Conservation (phyloP, 495 filamentous ascomycete species). For the Entonaema liquescens region DNA sequence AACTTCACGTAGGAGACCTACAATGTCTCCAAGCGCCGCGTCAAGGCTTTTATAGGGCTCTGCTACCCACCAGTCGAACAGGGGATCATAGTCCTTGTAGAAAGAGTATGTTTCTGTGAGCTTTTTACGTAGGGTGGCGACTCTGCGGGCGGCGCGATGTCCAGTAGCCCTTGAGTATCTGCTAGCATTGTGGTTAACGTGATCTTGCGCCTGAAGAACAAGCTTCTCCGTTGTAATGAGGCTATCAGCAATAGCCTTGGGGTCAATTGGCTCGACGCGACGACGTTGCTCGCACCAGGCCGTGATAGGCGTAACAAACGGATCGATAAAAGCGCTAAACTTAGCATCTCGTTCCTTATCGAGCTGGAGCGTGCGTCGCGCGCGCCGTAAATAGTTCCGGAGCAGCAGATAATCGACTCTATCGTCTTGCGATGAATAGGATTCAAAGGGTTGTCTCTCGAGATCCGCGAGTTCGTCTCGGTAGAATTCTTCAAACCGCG, state of each 20-base stretch:
- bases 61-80: conserved; percentile 61
- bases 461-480: conserved; percentile 43
- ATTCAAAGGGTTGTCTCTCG: conserved; percentile 43
- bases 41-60: conserved; percentile 50
- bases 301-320: conserved; percentile 48
- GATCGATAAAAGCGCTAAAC: conserved; percentile 46
- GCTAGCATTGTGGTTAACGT: conserved; percentile 34
- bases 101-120: conserved; percentile 54
- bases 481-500: conserved; percentile 43
- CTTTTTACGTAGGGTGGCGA: conserved; percentile 47
- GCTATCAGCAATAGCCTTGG: conserved; percentile 47
- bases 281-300: conserved; percentile 54
- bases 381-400: conserved; percentile 51
- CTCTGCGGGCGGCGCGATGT: conserved; percentile 50
- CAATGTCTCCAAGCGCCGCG: conserved; percentile 37
- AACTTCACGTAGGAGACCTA: conserved; percentile 46
- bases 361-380: conserved; percentile 48
- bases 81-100: conserved; percentile 58
- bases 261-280: conserved; percentile 46
- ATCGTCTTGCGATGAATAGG: conserved; percentile 48
- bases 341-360: conserved; percentile 48
- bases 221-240: conserved; percentile 40
- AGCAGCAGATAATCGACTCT: conserved; percentile 56
- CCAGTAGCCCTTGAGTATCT: conserved; percentile 53
- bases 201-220: conserved; percentile 37